Conservation (phyloP, 352 stramenopile species). For the Globisporangium parvum region DNA sequence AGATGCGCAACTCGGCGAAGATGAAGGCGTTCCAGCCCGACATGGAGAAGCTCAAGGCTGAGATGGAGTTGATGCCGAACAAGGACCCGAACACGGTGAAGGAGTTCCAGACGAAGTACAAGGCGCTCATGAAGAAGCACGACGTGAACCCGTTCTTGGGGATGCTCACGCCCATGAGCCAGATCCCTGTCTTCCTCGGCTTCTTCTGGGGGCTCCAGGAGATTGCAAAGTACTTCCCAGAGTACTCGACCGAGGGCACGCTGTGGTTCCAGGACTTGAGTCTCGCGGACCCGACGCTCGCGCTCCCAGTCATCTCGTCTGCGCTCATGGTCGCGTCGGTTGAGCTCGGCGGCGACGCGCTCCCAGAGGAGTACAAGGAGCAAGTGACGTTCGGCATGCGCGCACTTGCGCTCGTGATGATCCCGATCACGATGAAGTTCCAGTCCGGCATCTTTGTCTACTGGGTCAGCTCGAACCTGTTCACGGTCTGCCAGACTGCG, state of each 20-base stretch:
- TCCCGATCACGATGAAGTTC: slow-evolving; percentile 81
- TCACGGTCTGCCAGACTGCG: slow-evolving; percentile 60
- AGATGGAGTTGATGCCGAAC: slow-evolving; percentile 52
- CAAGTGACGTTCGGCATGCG: slow-evolving; percentile 82
- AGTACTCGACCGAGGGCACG: slow-evolving; percentile 66
- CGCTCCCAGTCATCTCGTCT: slow-evolving; percentile 75
- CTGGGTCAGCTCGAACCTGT: slow-evolving; percentile 84
- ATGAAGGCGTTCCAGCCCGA: slow-evolving; percentile 82
- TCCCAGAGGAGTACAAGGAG: slow-evolving; percentile 53
- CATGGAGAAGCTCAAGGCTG: slow-evolving; percentile 71
- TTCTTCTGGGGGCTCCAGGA: slow-evolving; percentile 84
- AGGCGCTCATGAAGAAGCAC: slow-evolving; percentile 80
- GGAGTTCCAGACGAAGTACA: slow-evolving; percentile 69
- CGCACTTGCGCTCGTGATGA: slow-evolving; percentile 55
- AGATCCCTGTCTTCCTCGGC: slow-evolving; percentile 82
- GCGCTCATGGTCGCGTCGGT: slow-evolving; percentile 73
- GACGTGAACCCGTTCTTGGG: slow-evolving; percentile 70
- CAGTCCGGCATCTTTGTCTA: slow-evolving; percentile 82
- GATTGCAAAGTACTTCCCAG: slow-evolving; percentile 75
- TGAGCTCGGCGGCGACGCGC: slow-evolving; percentile 63
- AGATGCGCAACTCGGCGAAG: slow-evolving; percentile 82
- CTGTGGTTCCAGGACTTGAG: slow-evolving; percentile 84
- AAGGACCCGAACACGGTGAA: slow-evolving; percentile 41
- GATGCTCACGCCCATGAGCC: slow-evolving; percentile 56
- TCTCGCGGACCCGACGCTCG: slow-evolving; percentile 58